Evolutionary conservation across 345 rosid genomes (phyloP).

Genomic region (Mercurialis annua): DNA sequence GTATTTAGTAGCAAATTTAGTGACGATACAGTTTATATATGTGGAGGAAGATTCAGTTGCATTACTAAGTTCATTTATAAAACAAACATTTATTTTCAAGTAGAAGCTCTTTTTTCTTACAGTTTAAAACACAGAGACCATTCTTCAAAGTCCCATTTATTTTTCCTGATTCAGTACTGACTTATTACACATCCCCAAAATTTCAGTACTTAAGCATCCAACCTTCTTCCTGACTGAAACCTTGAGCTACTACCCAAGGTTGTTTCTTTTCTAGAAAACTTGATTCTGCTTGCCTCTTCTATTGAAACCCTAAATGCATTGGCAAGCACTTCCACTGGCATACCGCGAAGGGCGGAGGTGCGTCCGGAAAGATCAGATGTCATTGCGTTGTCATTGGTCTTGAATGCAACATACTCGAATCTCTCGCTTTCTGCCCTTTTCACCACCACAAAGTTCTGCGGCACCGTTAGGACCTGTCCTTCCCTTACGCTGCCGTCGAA

Average conservation of each 20-base stretch:
- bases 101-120: no score
- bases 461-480: neutral
- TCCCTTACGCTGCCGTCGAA: neutral
- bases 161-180: no score
- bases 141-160: no score
- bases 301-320: neutral
- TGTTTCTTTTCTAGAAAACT: neutral
- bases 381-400: constrained; percentile 4
- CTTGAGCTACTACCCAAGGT: neutral
- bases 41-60: no score
- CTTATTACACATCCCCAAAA: no score
- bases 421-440: neutral
- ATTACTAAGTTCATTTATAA: no score
- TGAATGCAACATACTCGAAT: constrained; percentile 6
- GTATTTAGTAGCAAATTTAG: no score
- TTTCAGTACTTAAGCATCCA: no score
- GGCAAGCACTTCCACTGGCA: constrained; percentile 2
- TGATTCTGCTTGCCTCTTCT: constrained; percentile 3
- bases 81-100: no score
- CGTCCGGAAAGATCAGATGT: neutral
- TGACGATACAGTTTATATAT: no score
- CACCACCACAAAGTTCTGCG: constrained; percentile 1
- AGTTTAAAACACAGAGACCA: no score
- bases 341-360: neutral
- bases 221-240: neutral